Base-by-base conservation (phyloP, 176 grass and related monocot species). In the Juncus effusus region DNA sequence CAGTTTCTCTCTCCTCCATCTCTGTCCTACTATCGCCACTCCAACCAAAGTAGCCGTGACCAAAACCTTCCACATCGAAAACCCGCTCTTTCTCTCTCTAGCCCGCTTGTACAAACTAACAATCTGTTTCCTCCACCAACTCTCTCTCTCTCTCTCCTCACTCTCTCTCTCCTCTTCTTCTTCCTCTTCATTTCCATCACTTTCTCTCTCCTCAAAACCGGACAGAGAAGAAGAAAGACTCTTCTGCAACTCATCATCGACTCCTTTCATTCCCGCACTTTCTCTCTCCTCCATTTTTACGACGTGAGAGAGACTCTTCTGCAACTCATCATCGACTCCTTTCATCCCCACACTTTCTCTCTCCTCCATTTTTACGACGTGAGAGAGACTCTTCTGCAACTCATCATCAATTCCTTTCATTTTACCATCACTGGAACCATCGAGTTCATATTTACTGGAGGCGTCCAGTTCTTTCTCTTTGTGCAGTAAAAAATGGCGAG, bases 61-160 rank as follows among this genome's bases (percentile, higher is more conserved):
- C 40, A 83, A 60, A 35, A 88, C 59, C 14, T 76, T 69, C 62
- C 77, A 73, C 54, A 83, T 74, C 55, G 77, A 73, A 28, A 28
- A 28, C 19, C 19, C 1, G 19, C 19, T 47, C 15, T 75, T 63
- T 9, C 66, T 54, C 61, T 83, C 77, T 39, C 80, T 88, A 19
- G 80, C 68, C 63, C 77, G 79, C 67, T 55, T 77, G 62, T 79
- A 74, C 2, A 83, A 42, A 68, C 38, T 16, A 42, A 67, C 41
- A 54, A 56, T 58, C 39, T 67, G 77, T 60, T 65, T 88, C 73
- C 83, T 88, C 76, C 72, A 77, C 85, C 85, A 83, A 36, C 56
- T 60, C 73, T 77, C 68, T 44, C 56, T 72, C n/a, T 59, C 68
- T 35, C 44, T 9, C 44, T 6, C n/a, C 8, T 72, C 42, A 44